phyloP scores from a whole-genome alignment of 257 asterid species.

The Nicotiana benthamiana region DNA sequence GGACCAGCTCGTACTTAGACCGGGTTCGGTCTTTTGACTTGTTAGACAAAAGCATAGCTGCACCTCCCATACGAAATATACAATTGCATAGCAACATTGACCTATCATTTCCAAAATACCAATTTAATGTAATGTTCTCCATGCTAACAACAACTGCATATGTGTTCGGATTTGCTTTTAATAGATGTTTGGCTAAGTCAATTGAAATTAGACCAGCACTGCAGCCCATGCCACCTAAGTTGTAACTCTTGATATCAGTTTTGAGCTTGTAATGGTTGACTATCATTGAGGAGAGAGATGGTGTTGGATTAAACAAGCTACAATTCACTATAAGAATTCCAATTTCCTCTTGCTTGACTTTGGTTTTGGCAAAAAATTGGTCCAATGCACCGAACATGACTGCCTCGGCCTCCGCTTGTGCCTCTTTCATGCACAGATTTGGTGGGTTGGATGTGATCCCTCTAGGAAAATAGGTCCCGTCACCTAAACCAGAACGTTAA shows the following conservation, averaged over 20 bases:
- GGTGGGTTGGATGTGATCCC: conserved; percentile 27
- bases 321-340: conserved; percentile 51
- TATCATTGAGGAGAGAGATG: conserved; percentile 43
- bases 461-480: conserved; percentile 33
- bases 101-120: conserved; percentile 40
- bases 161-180: conserved; percentile 30
- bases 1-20: conserved; percentile 43
- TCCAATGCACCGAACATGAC: conserved; percentile 58
- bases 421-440: conserved; percentile 27
- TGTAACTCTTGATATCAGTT: conserved; percentile 33
- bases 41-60: conserved; percentile 50
- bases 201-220: conserved; percentile 40
- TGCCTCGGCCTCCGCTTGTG: conserved; percentile 40
- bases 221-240: conserved; percentile 57
- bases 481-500: conserved; percentile 33
- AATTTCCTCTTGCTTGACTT: conserved; percentile 28
- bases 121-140: conserved; percentile 39
- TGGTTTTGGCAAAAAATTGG: conserved; percentile 28
- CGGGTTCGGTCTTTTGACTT: conserved; percentile 18
- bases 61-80: conserved; percentile 45
- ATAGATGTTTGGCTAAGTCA: conserved; percentile 39
- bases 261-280: conserved; percentile 51
- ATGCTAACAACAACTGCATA: conserved; percentile 52
- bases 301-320: conserved; percentile 38
- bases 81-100: conserved; percentile 38